Evolutionary conservation across 116 monocot species (phyloP).

Genomic region (Phalaenopsis hybrid): DNA sequence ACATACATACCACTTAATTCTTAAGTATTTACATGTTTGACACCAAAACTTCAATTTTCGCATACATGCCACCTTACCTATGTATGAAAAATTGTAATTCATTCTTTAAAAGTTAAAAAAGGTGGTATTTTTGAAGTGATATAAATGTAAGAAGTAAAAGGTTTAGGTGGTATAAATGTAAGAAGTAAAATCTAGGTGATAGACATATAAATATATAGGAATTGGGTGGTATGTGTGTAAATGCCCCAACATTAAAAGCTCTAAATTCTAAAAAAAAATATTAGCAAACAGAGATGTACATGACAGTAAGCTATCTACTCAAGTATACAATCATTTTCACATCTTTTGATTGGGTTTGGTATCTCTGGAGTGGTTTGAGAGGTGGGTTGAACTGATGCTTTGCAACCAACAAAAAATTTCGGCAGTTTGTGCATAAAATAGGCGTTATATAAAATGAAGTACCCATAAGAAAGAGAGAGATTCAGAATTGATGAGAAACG

Average conservation of each 20-base stretch:
- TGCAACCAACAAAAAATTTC: background rate
- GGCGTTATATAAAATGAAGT: background rate
- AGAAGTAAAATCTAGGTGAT: no score
- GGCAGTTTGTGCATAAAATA: background rate
- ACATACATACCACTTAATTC: no score
- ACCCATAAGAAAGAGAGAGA: background rate
- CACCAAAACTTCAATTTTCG: no score
- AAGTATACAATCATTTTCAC: background rate
- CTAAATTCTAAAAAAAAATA: background rate
- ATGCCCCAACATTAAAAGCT: background rate
- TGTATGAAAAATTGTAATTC: no score
- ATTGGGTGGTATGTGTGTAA: no score
- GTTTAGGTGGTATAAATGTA: no score
- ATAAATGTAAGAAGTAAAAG: no score
- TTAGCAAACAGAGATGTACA: background rate
- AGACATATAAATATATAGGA: no score
- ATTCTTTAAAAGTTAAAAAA: no score
- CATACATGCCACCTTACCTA: no score
- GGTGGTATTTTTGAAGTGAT: no score
- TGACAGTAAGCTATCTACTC: background rate
- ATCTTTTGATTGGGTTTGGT: background rate
- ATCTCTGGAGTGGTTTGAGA: background rate
- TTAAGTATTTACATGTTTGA: no score
- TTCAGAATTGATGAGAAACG: background rate
- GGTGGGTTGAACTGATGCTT: background rate